These are phyloP conservation scores for Corchorus olitorius DNA, from an alignment of 345 rosid genomes.

Conservation along the genomic window DNA sequence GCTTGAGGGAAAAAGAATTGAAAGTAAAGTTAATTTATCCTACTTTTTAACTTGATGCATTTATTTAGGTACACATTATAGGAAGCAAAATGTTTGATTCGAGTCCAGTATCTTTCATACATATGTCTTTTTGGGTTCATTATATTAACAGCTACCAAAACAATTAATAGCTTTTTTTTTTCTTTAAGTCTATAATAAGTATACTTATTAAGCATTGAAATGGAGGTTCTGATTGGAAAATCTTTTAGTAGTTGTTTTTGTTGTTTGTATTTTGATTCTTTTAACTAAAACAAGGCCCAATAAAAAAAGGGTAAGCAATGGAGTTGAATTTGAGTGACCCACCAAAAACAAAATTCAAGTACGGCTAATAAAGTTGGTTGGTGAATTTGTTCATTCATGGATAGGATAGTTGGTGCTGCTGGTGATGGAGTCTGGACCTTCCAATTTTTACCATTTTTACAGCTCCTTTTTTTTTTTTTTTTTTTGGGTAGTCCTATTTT, in stretches of 20 bases:
- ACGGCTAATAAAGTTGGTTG: neutral
- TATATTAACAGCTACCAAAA: neutral
- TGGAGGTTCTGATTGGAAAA: neutral
- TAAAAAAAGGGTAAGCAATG: neutral
- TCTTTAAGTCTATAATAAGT: no score
- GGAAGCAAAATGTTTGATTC: neutral
- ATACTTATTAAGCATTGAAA: neutral
- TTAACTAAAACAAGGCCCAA: neutral
- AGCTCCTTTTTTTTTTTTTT: no score
- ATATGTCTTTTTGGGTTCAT: neutral
- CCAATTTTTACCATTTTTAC: neutral
- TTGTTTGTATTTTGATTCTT: neutral
- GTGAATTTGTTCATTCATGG: neutral
- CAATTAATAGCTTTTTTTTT: neutral
- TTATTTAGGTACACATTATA: neutral
- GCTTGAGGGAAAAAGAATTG: no score
- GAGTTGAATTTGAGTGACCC: conserved; percentile 1
- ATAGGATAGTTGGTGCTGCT: neutral
- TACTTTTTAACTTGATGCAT: neutral
- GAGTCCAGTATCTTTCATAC: conserved; percentile 1
- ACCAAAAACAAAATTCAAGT: neutral
- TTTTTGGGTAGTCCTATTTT: no score
- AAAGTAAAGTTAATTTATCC: neutral
- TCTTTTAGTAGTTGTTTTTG: neutral
- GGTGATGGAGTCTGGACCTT: neutral